These are phyloP conservation scores for Dictyostelium capitatum DNA, from an alignment of 78 protist genomes.

Conservation along the genomic window DNA sequence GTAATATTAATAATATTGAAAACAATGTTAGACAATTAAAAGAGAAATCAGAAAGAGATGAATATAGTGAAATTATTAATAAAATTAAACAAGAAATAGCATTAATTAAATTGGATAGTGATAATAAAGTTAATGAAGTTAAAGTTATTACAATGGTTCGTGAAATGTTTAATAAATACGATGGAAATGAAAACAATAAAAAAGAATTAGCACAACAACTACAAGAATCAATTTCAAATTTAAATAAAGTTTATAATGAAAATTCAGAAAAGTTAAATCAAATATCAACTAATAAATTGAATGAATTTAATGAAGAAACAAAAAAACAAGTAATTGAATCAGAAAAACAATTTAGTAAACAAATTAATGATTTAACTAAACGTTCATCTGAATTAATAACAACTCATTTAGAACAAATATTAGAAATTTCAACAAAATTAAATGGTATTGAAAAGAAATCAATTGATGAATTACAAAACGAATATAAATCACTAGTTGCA, in stretches of 20 bases:
- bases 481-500: background rate
- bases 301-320: too few species aligned
- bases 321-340: too few species aligned
- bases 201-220: background rate
- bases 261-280: background rate
- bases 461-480: background rate
- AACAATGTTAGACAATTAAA: background rate
- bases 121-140: background rate
- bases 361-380: background rate
- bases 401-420: background rate
- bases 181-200: background rate
- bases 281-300: background rate
- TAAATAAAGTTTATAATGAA: too few species aligned
- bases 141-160: background rate
- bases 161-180: background rate
- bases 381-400: background rate
- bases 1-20: background rate
- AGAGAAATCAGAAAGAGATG: background rate
- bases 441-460: background rate
- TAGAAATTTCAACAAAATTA: background rate
- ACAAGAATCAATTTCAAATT: background rate
- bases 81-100: background rate
- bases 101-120: background rate
- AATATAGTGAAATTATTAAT: constrained; percentile 3
- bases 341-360: background rate